Percentiles rank a stretch among this genome's conserved stretches.
These are phyloP conservation scores for Stephanodiscus minutulus DNA, from an alignment of 108 stramenopile species.

Conservation along the genomic window DNA sequence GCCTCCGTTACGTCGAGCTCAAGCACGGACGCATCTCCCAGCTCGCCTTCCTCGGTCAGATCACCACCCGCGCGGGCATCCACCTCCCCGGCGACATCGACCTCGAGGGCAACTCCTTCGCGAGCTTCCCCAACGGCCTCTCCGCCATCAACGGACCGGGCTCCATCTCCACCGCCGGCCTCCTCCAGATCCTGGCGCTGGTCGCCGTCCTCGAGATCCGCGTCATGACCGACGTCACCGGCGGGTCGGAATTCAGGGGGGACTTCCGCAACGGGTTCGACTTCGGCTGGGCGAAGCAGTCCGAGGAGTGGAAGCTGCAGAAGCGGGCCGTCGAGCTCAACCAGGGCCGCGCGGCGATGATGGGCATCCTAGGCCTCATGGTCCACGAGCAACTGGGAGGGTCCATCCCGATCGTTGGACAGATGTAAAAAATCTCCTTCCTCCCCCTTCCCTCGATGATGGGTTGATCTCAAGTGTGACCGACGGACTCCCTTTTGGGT, in stretches of 20 bases:
- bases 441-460: background rate
- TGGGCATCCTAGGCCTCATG: conserved; percentile 86
- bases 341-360: conserved; percentile 89
- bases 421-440: background rate
- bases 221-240: conserved; percentile 52
- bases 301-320: conserved; percentile 47
- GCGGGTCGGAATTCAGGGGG: conserved; percentile 38
- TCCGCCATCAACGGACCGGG: conserved; percentile 57
- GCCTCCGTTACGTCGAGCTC: conserved; percentile 85
- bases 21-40: conserved; percentile 93
- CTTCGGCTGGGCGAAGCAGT: conserved; percentile 66
- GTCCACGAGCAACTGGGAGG: conserved; percentile 68
- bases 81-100: conserved; percentile 68
- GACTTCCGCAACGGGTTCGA: conserved; percentile 57
- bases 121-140: conserved; percentile 65
- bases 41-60: conserved; percentile 86
- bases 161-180: conserved; percentile 27
- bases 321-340: conserved; percentile 88
- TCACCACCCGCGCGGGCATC: conserved; percentile 43
- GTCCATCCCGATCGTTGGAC: conserved; percentile 1
- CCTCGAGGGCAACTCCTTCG: conserved; percentile 60
- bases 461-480: background rate
- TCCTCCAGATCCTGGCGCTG: conserved; percentile 39
- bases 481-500: background rate
- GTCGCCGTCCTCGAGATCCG: conserved; percentile 45